Conservation (phyloP, 345 rosid genomes). For the Citrus sinensis region DVS_A1.0 CM039168.1:23397501-23398000, state of each 20-base stretch:
- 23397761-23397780: conserved; percentile 16
- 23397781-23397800: conserved; percentile 15
- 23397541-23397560: conserved; percentile 26
- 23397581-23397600: conserved; percentile 24
- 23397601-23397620: conserved; percentile 42
- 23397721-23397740: conserved; percentile 16
- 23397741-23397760: background rate
- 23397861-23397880: conserved; percentile 42
- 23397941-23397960: conserved; percentile 36
- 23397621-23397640: conserved; percentile 25
- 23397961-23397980: conserved; percentile 25
- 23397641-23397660: conserved; percentile 19
- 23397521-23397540: conserved; percentile 44
- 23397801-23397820: conserved; percentile 20
- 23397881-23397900: conserved; percentile 22
- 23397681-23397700: conserved; percentile 17
- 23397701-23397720: conserved; percentile 17
- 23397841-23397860: conserved; percentile 44
- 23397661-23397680: conserved; percentile 22
- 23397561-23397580: conserved; percentile 30
- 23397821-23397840: conserved; percentile 48
- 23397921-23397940: conserved; percentile 26
- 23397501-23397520: conserved; percentile 39
- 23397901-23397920: conserved; percentile 11
- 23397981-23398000: conserved; percentile 12